A percentile compares a stretch with the other conserved stretches of the same genome.
phyloP scores from a whole-genome alignment of 2,329 filamentous ascomycete species.

The Epichloe glyceriae region DNA sequence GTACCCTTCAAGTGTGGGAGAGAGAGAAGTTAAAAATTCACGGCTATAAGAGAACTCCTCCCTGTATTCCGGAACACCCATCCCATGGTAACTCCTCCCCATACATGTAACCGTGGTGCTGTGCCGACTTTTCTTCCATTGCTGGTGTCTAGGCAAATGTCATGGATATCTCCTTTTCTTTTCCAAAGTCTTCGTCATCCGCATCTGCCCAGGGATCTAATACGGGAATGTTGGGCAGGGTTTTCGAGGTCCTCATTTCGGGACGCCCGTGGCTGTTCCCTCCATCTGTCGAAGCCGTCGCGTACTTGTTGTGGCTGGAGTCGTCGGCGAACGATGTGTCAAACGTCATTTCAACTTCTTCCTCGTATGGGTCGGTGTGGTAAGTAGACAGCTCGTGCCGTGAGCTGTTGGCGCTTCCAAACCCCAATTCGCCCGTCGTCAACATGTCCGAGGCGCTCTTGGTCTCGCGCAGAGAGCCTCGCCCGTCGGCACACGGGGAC shows the following conservation, averaged over 20 bases:
- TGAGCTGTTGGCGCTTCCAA: slow-evolving; percentile 1
- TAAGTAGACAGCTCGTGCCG: slow-evolving; percentile 13
- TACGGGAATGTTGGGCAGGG: slow-evolving; percentile 36
- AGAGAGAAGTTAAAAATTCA: neutral
- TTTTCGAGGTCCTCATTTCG: slow-evolving; percentile 27
- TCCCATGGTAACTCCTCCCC: neutral
- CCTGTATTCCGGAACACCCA: neutral
- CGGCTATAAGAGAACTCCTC: neutral
- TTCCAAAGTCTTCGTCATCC: slow-evolving; percentile 56
- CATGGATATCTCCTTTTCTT: slow-evolving; percentile 66
- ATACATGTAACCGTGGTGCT: neutral
- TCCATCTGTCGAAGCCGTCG: slow-evolving; percentile 14
- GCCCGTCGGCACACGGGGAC: slow-evolving; percentile 11
- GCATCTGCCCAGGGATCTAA: slow-evolving; percentile 59
- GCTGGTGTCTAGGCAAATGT: slow-evolving; percentile 52
- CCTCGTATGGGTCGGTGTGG: slow-evolving; percentile 23
- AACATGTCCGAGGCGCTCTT: slow-evolving; percentile 30
- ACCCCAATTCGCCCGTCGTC: slow-evolving; percentile 8
- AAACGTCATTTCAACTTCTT: slow-evolving; percentile 58
- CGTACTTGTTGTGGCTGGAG: slow-evolving; percentile 3
- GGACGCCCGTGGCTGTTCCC: slow-evolving; percentile 18
- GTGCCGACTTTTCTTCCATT: neutral
- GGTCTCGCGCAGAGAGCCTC: slow-evolving; percentile 26
- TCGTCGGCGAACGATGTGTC: slow-evolving; percentile 45
- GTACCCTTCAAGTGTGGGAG: too few species aligned